Evolutionary conservation across 2,329 filamentous ascomycete species (phyloP).

Genomic region (Lanzia echinophila): DNA sequence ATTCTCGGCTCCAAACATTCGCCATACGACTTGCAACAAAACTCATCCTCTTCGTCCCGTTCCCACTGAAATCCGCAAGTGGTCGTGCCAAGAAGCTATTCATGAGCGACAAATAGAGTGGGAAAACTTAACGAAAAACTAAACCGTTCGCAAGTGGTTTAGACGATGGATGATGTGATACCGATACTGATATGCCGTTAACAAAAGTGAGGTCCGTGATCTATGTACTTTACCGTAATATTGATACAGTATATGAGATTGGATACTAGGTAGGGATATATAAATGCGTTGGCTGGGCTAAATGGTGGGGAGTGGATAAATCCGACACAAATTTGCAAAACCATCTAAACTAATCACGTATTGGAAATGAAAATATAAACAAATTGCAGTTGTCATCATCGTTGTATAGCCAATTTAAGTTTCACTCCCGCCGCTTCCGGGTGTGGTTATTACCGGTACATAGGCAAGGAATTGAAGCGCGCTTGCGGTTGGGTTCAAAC

Average conservation of each 20-base stretch:
- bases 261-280: neutral
- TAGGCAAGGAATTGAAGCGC: constrained; percentile 3
- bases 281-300: neutral
- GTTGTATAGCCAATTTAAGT: constrained; percentile 6
- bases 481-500: constrained; percentile 2
- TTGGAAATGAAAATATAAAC: neutral
- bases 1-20: constrained; percentile 12
- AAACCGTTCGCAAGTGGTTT: too few relatives aligned
- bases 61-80: neutral
- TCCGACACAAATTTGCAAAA: neutral
- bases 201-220: too few relatives aligned
- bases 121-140: neutral
- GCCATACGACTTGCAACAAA: constrained; percentile 15
- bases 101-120: neutral
- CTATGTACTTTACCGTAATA: too few relatives aligned
- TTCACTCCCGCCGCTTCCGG: constrained; percentile 6
- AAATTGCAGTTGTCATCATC: neutral
- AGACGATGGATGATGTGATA: too few relatives aligned
- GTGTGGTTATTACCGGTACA: neutral
- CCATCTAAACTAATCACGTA: neutral
- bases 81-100: neutral
- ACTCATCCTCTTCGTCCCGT: neutral
- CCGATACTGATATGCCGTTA: too few relatives aligned
- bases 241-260: neutral
- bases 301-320: neutral